Evolutionary conservation across 1,284 basidiomycete genomes (phyloP), one percentile per base, ranked within the genome.

Genomic region (Agaricales sp.): DNA sequence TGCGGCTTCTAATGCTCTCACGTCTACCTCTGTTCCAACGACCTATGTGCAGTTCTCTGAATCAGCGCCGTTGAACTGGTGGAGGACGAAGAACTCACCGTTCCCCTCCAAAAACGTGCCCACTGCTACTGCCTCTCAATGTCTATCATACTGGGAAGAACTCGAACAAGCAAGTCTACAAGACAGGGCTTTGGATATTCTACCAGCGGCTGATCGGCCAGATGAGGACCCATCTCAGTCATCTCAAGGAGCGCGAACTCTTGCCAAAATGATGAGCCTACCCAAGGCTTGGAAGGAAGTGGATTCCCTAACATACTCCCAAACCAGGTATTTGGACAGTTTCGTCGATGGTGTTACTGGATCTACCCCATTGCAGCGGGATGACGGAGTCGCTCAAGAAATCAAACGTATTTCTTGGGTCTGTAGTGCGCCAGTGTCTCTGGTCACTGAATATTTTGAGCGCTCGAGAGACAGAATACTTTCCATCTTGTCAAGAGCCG

Each of bases 241-340:
- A n/a, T n/a, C n/a, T n/a, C n/a, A n/a, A n/a, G n/a, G n/a, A n/a
- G n/a, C n/a, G n/a, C n/a, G n/a, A n/a, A n/a, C n/a, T n/a, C n/a
- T 70, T 23, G 66, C 65, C 47, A 69, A 69, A 53, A 69, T 70
- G 21, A 63, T 81, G 18, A 74, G 75, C 43, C 75, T 80, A 16
- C 53, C 60, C n/a, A 64, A 63, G 1, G 77, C 80, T 1, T 88
- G 85, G 85, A 71, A 64, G 25, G 57, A 70, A 4, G 62, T 68
- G 3, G 87, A 87, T 55, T 67, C 67, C 41, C 61, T 88, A 41
- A 81, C 82, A 0, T 80, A 75, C 73, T 74, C 79, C 57, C 85
- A 88, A 60, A 74, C 65, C 43, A 75, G 77, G 53, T 87, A 80
- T 59, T 62, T 88, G 53, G 69, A 70, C 45, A 70, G 68, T 51